Conservation (phyloP, 345 rosid species). For the Salix caprea region DNA sequence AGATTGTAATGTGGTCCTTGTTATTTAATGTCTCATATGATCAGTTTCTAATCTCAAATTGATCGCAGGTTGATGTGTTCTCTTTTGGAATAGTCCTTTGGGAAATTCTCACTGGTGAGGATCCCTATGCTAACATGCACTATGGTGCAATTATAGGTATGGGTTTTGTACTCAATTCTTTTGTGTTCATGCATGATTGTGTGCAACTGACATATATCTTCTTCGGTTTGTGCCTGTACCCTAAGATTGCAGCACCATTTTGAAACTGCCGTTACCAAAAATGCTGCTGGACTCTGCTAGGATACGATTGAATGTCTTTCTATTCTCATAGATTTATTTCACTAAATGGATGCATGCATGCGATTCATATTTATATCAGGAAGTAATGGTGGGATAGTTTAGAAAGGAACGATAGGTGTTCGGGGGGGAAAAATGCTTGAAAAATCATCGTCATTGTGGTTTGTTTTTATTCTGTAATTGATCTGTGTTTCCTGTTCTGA, state of each 20-base stretch:
- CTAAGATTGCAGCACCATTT: not conserved
- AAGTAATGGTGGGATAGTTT: not conserved
- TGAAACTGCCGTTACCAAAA: not conserved
- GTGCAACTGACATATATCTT: not conserved
- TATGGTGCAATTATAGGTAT: conserved; percentile 86
- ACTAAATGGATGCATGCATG: not conserved
- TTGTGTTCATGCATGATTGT: not conserved
- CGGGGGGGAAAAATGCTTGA: not conserved
- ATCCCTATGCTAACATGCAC: conserved; percentile 83
- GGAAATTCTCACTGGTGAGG: conserved; percentile 90
- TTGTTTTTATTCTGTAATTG: not conserved
- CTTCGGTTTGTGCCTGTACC: not conserved
- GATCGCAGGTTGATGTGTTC: conserved; percentile 66
- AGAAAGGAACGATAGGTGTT: not conserved
- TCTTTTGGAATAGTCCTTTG: conserved; percentile 78
- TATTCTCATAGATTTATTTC: not conserved
- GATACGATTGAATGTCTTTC: not conserved
- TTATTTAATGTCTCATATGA: not conserved
- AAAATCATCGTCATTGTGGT: not conserved
- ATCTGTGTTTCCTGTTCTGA: not conserved
- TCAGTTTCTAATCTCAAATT: conserved; percentile 12
- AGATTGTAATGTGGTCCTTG: not conserved
- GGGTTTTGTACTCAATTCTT: conserved; percentile 3
- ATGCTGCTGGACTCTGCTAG: not conserved
- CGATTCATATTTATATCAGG: not conserved